Evolutionary conservation across 495 filamentous ascomycete genomes (phyloP), one percentile per base, ranked within the genome.

Genomic region (Lophiostoma macrostomum): DNA sequence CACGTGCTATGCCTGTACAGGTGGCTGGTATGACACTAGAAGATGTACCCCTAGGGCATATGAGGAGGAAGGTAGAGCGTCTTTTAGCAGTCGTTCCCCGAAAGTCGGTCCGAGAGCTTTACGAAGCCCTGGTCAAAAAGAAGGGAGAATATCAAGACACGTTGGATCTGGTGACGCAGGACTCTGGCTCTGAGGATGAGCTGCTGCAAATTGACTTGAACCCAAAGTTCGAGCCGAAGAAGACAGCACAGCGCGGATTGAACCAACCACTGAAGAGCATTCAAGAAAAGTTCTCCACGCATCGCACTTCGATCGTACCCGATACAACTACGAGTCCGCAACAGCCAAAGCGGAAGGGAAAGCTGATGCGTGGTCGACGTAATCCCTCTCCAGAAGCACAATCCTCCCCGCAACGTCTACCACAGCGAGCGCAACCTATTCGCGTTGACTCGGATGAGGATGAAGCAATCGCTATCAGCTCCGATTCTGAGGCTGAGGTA

Each of bases 121-220:
- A 76, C 19, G 66, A 81, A 49, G 79, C 82, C 14, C 66, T 89
- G 0, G 50, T 78, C 6, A 47, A 50, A 8, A 71, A 74, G 22
- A 72, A 72, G 23, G 79, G 80, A 6, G 82, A 81, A 48, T 80
- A 72, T 57, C 77, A 85, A 19, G 75, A 80, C 64, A 83, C 86
- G 0, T 63, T 82, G 56, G 73, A 76, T 5, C 64, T 71, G 37
- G 63, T 87, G 27, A 68, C 68, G 6, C 19, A 34, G n/a, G 58
- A 63, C 27, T 24, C 24, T n/a, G n/a, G n/a, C 2, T 54, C 34
- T 23, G 63, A 70, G n/a, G 66, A 70, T 50, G 68, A 78, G n/a
- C 36, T 50, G 5, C 23, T 39, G 0, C 32, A n/a, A n/a, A n/a
- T n/a, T n/a, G n/a, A n/a, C n/a, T n/a, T n/a, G 34, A 27, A 38